These are phyloP conservation scores for Erodium chrysanthum DNA, from an alignment of 441 rosid species.

Conservation along the genomic window DNA sequence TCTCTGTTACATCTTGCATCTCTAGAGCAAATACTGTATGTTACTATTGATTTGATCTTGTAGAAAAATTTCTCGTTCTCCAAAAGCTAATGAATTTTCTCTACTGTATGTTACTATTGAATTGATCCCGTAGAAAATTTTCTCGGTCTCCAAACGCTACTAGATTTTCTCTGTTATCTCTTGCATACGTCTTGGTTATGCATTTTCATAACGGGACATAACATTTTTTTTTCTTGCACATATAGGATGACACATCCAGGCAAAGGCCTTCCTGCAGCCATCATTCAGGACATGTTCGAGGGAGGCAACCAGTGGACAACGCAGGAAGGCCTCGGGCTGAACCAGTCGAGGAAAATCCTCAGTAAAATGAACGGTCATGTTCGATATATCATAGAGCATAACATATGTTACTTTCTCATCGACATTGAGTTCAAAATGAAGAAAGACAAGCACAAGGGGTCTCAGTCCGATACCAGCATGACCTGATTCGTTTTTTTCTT, in stretches of 20 bases:
- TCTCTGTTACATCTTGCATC: too few species aligned
- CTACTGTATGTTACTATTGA: too few species aligned
- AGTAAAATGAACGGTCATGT: constrained; percentile 57
- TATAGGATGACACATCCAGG: constrained; percentile 71
- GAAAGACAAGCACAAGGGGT: constrained; percentile 23
- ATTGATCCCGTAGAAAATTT: neutral
- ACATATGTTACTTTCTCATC: constrained; percentile 46
- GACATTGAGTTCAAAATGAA: constrained; percentile 42
- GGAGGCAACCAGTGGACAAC: constrained; percentile 36
- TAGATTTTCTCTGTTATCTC: too few species aligned
- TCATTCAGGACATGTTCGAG: constrained; percentile 52
- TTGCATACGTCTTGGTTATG: too few species aligned
- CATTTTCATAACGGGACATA: too few species aligned
- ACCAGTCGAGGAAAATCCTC: constrained; percentile 51
- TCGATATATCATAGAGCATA: constrained; percentile 44
- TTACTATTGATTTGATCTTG: too few species aligned
- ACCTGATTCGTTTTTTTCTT: neutral
- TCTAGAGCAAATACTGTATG: too few species aligned
- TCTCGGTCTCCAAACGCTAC: neutral
- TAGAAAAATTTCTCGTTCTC: too few species aligned
- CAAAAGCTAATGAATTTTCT: too few species aligned
- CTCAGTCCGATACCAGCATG: constrained; percentile 20
- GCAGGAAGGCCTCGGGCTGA: constrained; percentile 58
- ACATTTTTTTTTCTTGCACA: constrained; percentile 8
- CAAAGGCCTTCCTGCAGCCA: constrained; percentile 49